These are phyloP conservation scores for Wickerhamomyces queroliae DNA, from an alignment of 805 yeast species.

Conservation along the genomic window DNA sequence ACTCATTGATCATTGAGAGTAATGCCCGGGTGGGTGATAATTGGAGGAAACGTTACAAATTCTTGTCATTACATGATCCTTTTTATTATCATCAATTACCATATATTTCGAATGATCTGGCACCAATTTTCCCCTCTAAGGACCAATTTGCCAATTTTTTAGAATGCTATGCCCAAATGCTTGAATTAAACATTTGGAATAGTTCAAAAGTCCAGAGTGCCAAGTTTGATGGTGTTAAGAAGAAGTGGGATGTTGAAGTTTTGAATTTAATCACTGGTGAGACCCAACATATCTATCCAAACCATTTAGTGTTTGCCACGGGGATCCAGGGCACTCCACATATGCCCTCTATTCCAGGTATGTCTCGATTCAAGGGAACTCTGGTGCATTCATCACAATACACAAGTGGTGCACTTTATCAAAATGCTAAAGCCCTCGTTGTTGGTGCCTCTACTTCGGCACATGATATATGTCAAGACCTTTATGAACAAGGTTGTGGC, in stretches of 20 bases:
- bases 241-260: conserved; percentile 29
- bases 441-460: conserved; percentile 42
- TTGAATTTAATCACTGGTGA: conserved; percentile 23
- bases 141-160: conserved; percentile 40
- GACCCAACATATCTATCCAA: conserved; percentile 23
- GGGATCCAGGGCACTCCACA: conserved; percentile 42
- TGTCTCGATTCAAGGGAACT: conserved; percentile 32
- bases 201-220: conserved; percentile 27
- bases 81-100: conserved; percentile 37
- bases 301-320: conserved; percentile 37
- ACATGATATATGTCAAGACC: conserved; percentile 41
- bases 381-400: conserved; percentile 37
- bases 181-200: conserved; percentile 36
- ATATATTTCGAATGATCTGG: conserved; percentile 33
- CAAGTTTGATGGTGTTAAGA: conserved; percentile 22
- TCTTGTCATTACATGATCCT: conserved; percentile 40
- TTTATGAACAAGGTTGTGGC: conserved; percentile 35
- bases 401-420: conserved; percentile 34
- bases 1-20: conserved; percentile 32
- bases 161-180: conserved; percentile 32
- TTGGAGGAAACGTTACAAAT: conserved; percentile 40
- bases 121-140: conserved; percentile 38
- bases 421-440: conserved; percentile 37
- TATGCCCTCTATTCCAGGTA: conserved; percentile 33
- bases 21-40: conserved; percentile 36